Conservation (phyloP, 176 grass and related monocot genomes). For the Rhynchospora pubera region DNA sequence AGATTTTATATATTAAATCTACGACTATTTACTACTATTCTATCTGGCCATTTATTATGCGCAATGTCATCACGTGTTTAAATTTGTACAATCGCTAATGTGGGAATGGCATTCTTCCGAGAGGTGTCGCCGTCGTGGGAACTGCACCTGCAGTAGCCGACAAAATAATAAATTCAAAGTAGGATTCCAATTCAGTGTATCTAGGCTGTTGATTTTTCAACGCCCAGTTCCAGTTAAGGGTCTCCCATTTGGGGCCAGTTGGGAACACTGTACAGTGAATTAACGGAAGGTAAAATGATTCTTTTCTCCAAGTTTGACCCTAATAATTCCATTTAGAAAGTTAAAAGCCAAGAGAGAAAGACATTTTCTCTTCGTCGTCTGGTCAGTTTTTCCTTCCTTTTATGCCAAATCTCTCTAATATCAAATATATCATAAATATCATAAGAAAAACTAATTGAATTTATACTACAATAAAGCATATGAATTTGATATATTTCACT, state of each 20-base stretch:
- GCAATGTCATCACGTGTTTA: neutral
- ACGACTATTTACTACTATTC: neutral
- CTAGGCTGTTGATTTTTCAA: conserved; percentile 6
- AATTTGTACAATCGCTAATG: neutral
- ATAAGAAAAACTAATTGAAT: too few species aligned
- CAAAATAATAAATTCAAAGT: neutral
- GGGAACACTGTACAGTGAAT: neutral
- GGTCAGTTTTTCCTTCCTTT: neutral
- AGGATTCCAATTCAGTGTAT: neutral
- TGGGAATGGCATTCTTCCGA: neutral
- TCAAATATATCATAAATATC: too few species aligned
- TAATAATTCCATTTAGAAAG: neutral
- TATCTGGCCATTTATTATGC: neutral
- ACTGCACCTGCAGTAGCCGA: conserved; percentile 3
- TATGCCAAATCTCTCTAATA: too few species aligned
- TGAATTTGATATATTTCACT: too few species aligned
- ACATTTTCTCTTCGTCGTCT: neutral
- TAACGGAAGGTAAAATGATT: neutral
- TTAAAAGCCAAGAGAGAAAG: neutral
- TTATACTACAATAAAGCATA: too few species aligned
- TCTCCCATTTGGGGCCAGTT: neutral
- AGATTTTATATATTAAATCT: neutral
- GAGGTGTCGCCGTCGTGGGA: conserved; percentile 13
- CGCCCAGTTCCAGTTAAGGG: neutral
- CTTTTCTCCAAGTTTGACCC: neutral